These are phyloP conservation scores for Rhizopogon sp. DNA, from an alignment of 768 basidiomycete species.

Conservation along the genomic window DNA sequence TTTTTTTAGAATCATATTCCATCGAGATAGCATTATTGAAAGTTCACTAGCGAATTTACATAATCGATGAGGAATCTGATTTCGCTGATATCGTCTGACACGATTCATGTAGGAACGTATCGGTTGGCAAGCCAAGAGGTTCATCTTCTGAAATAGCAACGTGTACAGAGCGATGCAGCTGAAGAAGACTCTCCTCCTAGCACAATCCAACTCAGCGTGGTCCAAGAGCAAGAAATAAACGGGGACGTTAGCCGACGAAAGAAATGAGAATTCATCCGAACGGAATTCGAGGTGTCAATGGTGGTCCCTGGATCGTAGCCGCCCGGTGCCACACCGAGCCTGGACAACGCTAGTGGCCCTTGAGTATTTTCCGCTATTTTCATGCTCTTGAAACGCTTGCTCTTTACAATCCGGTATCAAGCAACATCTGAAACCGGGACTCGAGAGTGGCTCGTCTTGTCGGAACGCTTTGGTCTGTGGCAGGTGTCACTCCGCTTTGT, in stretches of 20 bases:
- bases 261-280: background rate
- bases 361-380: background rate
- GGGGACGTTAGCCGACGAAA: too few species aligned
- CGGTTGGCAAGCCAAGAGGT: too few species aligned
- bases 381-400: background rate
- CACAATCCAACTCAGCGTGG: background rate
- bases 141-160: too few species aligned
- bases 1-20: too few species aligned
- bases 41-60: too few species aligned
- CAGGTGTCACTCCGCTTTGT: constrained; percentile 7
- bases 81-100: too few species aligned
- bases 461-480: constrained; percentile 13
- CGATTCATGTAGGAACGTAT: too few species aligned
- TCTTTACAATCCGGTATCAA: background rate
- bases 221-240: background rate
- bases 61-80: too few species aligned
- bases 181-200: background rate
- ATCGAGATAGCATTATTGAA: background rate
- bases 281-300: background rate
- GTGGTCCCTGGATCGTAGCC: constrained; percentile 1
- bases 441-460: background rate
- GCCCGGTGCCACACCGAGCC: constrained; percentile 5
- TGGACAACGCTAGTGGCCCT: background rate
- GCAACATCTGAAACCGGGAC: background rate
- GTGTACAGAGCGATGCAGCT: background rate